A percentile compares a stretch with the other conserved stretches of the same genome.
phyloP scores from a whole-genome alignment of 2,329 filamentous ascomycete species.

The Penicillium concentricum region DNA sequence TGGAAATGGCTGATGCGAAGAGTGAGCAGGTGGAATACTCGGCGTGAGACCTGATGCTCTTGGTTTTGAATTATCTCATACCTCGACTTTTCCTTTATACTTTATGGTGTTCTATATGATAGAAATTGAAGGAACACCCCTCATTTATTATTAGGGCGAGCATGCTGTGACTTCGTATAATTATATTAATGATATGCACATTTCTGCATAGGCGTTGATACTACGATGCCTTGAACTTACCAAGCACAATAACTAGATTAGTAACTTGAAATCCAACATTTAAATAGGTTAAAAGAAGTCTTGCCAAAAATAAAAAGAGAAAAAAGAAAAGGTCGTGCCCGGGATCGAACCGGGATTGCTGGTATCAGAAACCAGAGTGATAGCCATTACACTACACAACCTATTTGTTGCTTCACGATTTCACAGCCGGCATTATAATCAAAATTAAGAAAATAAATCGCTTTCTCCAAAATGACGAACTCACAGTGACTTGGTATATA shows the following conservation, averaged over 20 bases:
- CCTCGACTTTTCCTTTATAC: neutral
- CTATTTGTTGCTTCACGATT: neutral
- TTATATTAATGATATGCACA: neutral
- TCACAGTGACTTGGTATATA: too few species aligned
- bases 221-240: too few species aligned
- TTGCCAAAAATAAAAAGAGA: too few species aligned
- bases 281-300: too few species aligned
- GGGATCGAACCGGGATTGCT: neutral
- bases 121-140: neutral
- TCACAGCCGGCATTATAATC: neutral
- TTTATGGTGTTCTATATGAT: neutral
- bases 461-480: too few species aligned
- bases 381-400: neutral
- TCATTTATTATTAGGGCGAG: too few species aligned
- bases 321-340: neutral
- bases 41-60: neutral
- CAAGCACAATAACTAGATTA: too few species aligned
- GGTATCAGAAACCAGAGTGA: constrained; percentile 1
- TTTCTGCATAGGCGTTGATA: too few species aligned
- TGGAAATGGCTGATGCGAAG: constrained; percentile 8
- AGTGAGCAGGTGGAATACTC: constrained; percentile 5
- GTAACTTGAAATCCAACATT: too few species aligned
- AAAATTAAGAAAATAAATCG: too few species aligned
- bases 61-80: neutral
- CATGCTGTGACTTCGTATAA: too few species aligned